A percentile compares a stretch with the other conserved stretches of the same genome.
phyloP scores from a whole-genome alignment of 768 basidiomycete species.

The Collybiopsis confluens region DNA sequence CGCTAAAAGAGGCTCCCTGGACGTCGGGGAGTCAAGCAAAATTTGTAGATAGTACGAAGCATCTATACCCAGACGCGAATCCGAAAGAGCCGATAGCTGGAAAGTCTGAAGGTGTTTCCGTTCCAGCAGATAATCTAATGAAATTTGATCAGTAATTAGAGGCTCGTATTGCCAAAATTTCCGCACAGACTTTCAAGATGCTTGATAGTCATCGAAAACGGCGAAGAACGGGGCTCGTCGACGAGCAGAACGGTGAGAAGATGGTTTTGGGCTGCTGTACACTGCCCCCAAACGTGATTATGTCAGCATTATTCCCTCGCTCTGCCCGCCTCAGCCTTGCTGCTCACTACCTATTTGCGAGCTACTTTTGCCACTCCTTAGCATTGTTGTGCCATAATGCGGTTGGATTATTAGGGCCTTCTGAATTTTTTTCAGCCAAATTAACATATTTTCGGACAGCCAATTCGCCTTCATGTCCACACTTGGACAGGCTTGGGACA shows the following conservation, averaged over 20 bases:
- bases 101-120: constrained; percentile 85
- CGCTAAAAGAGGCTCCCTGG: constrained; percentile 87
- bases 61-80: constrained; percentile 96
- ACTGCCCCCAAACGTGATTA: neutral
- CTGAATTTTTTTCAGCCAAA: no score
- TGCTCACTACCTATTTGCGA: no score
- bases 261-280: no score
- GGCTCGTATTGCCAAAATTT: constrained; percentile 12
- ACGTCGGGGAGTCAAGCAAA: constrained; percentile 69
- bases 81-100: constrained; percentile 75
- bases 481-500: no score
- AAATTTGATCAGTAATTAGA: constrained; percentile 5
- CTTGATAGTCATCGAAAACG: constrained; percentile 67
- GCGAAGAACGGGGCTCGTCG: neutral
- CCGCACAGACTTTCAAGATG: constrained; percentile 68
- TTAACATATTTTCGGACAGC: no score
- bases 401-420: no score
- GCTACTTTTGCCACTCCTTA: no score
- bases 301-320: neutral
- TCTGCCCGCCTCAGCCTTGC: no score
- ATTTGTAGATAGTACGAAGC: constrained; percentile 84
- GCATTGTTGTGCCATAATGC: no score
- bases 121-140: constrained; percentile 75
- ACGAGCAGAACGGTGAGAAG: constrained; percentile 2
- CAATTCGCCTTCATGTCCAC: no score